phyloP scores from a whole-genome alignment of 1,139 yeast genomes.

The Magnusiomyces ingens region DNA sequence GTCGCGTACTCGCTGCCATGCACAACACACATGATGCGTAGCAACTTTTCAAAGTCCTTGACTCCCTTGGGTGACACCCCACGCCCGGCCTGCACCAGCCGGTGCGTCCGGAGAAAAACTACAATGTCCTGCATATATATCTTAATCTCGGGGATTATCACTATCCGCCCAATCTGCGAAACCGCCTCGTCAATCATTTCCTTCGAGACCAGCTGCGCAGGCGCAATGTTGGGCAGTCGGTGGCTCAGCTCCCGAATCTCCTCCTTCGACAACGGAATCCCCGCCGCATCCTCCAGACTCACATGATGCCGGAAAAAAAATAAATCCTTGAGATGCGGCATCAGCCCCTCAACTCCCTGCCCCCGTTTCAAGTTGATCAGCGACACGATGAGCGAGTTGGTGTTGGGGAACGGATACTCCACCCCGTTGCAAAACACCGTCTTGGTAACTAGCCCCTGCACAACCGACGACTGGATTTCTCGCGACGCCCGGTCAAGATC shows the following conservation, averaged over 20 bases:
- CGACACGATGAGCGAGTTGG: neutral
- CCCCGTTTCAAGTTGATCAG: slow-evolving; percentile 3
- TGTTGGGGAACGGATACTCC: slow-evolving; percentile 4
- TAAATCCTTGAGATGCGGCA: slow-evolving; percentile 13
- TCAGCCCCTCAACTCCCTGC: slow-evolving; percentile 3
- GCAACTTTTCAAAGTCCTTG: slow-evolving; percentile 38
- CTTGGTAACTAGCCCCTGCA: slow-evolving; percentile 5
- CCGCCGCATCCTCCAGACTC: slow-evolving; percentile 5
- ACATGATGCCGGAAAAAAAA: slow-evolving; percentile 16
- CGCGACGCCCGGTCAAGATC: slow-evolving; percentile 3
- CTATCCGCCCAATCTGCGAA: slow-evolving; percentile 23
- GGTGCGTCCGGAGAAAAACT: slow-evolving; percentile 44
- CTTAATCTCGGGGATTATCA: slow-evolving; percentile 41
- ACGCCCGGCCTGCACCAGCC: slow-evolving; percentile 38
- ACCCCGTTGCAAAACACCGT: slow-evolving; percentile 1
- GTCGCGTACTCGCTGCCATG: slow-evolving; percentile 40
- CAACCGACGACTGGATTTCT: slow-evolving; percentile 5
- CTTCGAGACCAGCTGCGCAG: slow-evolving; percentile 1
- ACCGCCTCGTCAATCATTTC: slow-evolving; percentile 4
- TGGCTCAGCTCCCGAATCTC: slow-evolving; percentile 1
- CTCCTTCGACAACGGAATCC: slow-evolving; percentile 1
- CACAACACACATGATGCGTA: slow-evolving; percentile 38
- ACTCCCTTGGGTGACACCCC: slow-evolving; percentile 46
- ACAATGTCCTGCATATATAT: slow-evolving; percentile 51
- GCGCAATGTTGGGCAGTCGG: slow-evolving; percentile 9